phyloP scores from a whole-genome alignment of 2,329 filamentous ascomycete genomes.

The Blumeria hordei region DNA sequence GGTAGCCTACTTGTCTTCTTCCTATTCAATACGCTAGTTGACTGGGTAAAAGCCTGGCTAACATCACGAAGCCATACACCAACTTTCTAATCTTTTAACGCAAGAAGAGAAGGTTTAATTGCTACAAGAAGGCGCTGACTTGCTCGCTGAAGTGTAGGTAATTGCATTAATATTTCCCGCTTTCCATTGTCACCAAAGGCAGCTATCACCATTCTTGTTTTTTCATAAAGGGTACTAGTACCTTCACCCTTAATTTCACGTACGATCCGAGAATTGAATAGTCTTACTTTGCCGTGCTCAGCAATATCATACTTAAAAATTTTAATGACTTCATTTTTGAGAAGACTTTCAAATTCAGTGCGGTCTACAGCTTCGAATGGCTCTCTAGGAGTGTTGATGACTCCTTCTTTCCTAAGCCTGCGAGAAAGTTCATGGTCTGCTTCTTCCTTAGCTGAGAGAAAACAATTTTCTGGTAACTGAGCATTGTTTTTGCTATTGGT shows the following conservation, averaged over 20 bases:
- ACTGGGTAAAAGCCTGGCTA: too few relatives aligned
- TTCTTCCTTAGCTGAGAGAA: not conserved
- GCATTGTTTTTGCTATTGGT: too few relatives aligned
- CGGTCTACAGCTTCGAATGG: not conserved
- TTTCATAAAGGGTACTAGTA: not conserved
- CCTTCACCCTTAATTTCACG: not conserved
- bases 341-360: not conserved
- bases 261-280: not conserved
- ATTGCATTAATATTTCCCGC: not conserved
- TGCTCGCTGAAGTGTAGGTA: not conserved
- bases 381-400: not conserved
- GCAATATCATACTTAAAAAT: not conserved
- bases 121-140: not conserved
- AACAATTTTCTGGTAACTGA: too few relatives aligned
- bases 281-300: not conserved
- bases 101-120: too few relatives aligned
- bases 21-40: too few relatives aligned
- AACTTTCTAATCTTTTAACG: too few relatives aligned
- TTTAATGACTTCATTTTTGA: slow-evolving; percentile 1
- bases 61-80: too few relatives aligned
- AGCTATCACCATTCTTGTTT: not conserved
- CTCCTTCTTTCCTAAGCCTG: not conserved
- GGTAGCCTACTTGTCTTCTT: too few relatives aligned
- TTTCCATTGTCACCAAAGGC: not conserved
- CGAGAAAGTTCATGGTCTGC: not conserved